Conservation (phyloP, 2,329 filamentous ascomycete species). For the Fusarium poae region DNA sequence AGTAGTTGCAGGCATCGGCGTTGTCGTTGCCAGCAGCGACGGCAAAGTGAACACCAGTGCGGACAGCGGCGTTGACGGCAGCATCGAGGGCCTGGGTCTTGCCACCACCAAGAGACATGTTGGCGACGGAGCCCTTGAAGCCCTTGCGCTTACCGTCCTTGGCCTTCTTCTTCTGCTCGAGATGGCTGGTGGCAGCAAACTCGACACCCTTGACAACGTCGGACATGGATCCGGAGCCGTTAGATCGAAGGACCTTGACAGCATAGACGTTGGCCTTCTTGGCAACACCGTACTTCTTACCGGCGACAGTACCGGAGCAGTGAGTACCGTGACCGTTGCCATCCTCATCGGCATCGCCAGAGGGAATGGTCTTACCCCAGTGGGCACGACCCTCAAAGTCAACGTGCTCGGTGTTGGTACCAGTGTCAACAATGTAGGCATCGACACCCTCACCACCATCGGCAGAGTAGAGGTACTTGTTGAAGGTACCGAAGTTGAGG, state of each 20-base stretch:
- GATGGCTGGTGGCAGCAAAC: slow-evolving; percentile 86
- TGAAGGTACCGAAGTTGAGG: slow-evolving; percentile 91
- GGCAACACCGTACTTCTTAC: slow-evolving; percentile 99
- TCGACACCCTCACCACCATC: slow-evolving; percentile 97
- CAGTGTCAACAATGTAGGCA: slow-evolving; percentile 98
- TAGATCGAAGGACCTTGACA: slow-evolving; percentile 98
- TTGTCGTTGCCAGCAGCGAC: slow-evolving; percentile 99
- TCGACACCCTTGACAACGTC: slow-evolving; percentile 99
- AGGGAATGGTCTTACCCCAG: slow-evolving; percentile 97
- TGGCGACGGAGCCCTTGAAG: slow-evolving; percentile 99
- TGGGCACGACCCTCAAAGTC: slow-evolving; percentile 96
- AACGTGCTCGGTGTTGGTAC: slow-evolving; percentile 92
- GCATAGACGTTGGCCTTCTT: slow-evolving; percentile 98
- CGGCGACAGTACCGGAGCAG: slow-evolving; percentile 97
- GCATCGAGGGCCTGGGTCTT: slow-evolving; percentile 93
- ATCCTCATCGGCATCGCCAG: slow-evolving; percentile 86
- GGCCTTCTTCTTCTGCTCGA: slow-evolving; percentile 78
- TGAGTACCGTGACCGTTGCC: slow-evolving; percentile 99
- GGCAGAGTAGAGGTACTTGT: slow-evolving; percentile 95
- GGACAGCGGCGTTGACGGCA: slow-evolving; percentile 93
- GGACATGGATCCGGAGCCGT: slow-evolving; percentile 97
- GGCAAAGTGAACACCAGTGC: slow-evolving; percentile 94
- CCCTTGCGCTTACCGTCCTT: slow-evolving; percentile 93
- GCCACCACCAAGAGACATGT: slow-evolving; percentile 99
- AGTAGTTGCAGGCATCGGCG: slow-evolving; percentile 99